Conservation (phyloP, 1,284 basidiomycete genomes). For the Tylopilus sp. region DNA sequence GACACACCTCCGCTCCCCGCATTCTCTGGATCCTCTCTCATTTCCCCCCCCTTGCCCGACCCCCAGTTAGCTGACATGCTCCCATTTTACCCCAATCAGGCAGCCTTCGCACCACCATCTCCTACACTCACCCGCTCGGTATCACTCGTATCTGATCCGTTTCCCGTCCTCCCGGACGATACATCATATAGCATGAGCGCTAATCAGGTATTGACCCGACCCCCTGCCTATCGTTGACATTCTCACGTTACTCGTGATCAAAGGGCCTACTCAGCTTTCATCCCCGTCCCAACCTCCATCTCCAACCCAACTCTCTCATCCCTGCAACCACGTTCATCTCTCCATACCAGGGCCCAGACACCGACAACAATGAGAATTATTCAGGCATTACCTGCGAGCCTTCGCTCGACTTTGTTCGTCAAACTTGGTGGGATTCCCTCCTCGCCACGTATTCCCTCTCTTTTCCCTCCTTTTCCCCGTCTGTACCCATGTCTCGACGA, state of each 20-base stretch:
- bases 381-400: conserved; percentile 46
- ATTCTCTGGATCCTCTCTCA: background rate
- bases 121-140: conserved; percentile 1
- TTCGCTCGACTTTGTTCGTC: conserved; percentile 59
- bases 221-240: conserved; percentile 16
- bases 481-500: conserved; percentile 42
- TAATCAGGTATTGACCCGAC: conserved; percentile 33
- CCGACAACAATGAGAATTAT: conserved; percentile 27
- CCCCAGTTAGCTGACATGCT: conserved; percentile 23
- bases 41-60: conserved; percentile 20
- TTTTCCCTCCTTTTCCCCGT: conserved; percentile 23
- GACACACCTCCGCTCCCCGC: background rate
- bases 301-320: background rate
- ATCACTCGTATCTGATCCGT: conserved; percentile 6
- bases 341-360: conserved; percentile 31
- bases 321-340: conserved; percentile 6
- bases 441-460: conserved; percentile 50
- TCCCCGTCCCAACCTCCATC: conserved; percentile 3
- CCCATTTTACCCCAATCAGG: conserved; percentile 5
- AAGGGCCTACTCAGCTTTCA: conserved; percentile 20
- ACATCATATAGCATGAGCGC: conserved; percentile 14
- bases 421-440: conserved; percentile 76
- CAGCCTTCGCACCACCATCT: background rate
- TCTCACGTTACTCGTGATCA: conserved; percentile 26
- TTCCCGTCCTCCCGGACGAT: conserved; percentile 4